phyloP scores from a whole-genome alignment of 371 early-diverging fungal genomes.

The Mortierella sp. region DNA sequence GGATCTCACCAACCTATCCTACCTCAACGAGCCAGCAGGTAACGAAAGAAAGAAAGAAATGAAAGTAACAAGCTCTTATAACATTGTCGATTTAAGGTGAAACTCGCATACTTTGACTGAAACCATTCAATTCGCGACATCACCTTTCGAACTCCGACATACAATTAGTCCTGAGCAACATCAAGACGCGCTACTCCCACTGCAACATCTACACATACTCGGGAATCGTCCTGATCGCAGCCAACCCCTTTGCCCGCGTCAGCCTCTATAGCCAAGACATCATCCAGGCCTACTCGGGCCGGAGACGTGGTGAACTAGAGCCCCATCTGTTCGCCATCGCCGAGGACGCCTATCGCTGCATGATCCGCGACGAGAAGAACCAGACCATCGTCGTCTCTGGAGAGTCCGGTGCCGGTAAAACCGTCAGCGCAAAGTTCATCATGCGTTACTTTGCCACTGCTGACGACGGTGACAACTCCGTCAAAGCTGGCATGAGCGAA shows the following conservation, averaged over 20 bases:
- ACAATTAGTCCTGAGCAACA: conserved; percentile 86
- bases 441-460: conserved; percentile 98
- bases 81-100: neutral
- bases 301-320: conserved; percentile 92
- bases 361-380: conserved; percentile 91
- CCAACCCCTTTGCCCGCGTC: conserved; percentile 96
- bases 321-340: conserved; percentile 90
- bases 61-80: neutral
- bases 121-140: neutral
- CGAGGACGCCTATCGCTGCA: conserved; percentile 96
- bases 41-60: no score
- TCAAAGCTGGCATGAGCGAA: conserved; percentile 71
- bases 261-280: conserved; percentile 89
- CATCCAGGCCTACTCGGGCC: conserved; percentile 92
- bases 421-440: conserved; percentile 94
- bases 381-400: conserved; percentile 99
- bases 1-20: conserved; percentile 90
- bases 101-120: neutral
- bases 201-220: conserved; percentile 98
- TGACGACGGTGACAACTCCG: conserved; percentile 59
- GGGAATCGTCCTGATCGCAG: conserved; percentile 97
- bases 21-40: conserved; percentile 92
- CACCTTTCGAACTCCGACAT: conserved; percentile 35
- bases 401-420: conserved; percentile 97
- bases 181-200: conserved; percentile 86